Evolutionary conservation across 1,139 yeast species (phyloP), one percentile per base, ranked within the genome.

Genomic region (Meyerozyma smithsonii): DNA sequence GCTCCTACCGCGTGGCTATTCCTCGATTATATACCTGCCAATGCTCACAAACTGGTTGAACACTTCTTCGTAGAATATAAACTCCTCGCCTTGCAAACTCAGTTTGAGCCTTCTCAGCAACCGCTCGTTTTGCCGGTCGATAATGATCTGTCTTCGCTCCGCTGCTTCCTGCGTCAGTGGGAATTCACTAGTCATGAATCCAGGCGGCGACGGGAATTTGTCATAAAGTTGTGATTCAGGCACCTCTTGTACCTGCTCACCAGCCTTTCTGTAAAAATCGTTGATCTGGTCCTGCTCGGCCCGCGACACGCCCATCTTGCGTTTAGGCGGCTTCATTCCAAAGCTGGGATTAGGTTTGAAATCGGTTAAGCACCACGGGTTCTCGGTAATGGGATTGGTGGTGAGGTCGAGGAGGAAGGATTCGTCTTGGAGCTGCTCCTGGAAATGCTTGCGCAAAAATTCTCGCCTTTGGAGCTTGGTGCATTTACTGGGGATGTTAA

Each of bases 151-250:
- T 23, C 47, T 28, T 33, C 33, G 36, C 21, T 48, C 50, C 20
- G 12, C 28, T 28, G 61, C 55, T 50, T 79, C 81, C 46, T 79
- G 85, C 0, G 85, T 77, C 12, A 64, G 62, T 1, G 87, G 85
- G 49, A 82, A 81, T 43, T 79, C 85, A 33, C 81, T 69, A 35
- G 72, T 59, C 58, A 78, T 81, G 56, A 72, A 79, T 1, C 86
- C 86, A 2, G 84, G 84, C 1, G 87, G 87, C 3, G 83, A 75
- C 38, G 74, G 75, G 19, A 77, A 73, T 50, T 74, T 64, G 39
- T 66, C 72, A 48, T 56, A 63, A 5, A 64, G 46, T 47, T 66
- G 72, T 41, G 55, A 52, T 42, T 37, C 43, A 10, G 40, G 39
- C 21, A 39, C 36, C 20, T 39, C 38, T 32, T 35, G 28, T 16